Evolutionary conservation across 139 green algal genomes (phyloP).

Genomic region (Coelastrella sp.): DNA sequence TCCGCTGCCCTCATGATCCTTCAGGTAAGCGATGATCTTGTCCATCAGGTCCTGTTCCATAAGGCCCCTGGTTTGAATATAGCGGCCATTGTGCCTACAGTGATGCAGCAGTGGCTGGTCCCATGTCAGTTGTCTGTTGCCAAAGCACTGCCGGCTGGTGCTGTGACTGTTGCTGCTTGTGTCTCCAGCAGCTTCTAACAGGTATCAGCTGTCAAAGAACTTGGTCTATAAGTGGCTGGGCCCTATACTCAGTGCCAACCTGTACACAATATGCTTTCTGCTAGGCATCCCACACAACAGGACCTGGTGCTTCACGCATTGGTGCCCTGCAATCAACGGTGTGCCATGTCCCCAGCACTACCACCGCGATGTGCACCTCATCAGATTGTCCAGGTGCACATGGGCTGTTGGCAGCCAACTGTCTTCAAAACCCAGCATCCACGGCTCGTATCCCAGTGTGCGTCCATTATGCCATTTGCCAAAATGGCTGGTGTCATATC

Average conservation of each 20-base stretch:
- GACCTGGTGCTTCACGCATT: too few species aligned
- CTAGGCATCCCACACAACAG: too few species aligned
- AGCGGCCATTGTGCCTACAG: slow-evolving; percentile 35
- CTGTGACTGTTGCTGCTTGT: not conserved
- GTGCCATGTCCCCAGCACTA: too few species aligned
- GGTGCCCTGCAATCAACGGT: too few species aligned
- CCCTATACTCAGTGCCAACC: too few species aligned
- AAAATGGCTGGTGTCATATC: slow-evolving; percentile 42
- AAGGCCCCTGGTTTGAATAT: slow-evolving; percentile 36
- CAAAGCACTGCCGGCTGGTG: not conserved
- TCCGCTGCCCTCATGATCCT: not conserved
- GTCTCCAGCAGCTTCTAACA: not conserved
- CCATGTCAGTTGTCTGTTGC: not conserved
- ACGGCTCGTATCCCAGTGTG: slow-evolving; percentile 44
- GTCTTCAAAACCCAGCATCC: slow-evolving; percentile 23
- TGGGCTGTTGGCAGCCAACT: slow-evolving; percentile 36
- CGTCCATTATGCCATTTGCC: slow-evolving; percentile 46
- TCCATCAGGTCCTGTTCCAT: slow-evolving; percentile 50
- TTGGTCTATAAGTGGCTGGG: not conserved
- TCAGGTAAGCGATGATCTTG: slow-evolving; percentile 28
- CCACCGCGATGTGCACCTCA: slow-evolving; percentile 13
- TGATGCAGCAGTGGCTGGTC: not conserved
- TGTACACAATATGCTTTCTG: too few species aligned
- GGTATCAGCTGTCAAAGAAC: not conserved
- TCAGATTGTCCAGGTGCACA: slow-evolving; percentile 48